Evolutionary conservation across 176 grass and related monocot species (phyloP).

Genomic region (Musa schizocarpa): DNA sequence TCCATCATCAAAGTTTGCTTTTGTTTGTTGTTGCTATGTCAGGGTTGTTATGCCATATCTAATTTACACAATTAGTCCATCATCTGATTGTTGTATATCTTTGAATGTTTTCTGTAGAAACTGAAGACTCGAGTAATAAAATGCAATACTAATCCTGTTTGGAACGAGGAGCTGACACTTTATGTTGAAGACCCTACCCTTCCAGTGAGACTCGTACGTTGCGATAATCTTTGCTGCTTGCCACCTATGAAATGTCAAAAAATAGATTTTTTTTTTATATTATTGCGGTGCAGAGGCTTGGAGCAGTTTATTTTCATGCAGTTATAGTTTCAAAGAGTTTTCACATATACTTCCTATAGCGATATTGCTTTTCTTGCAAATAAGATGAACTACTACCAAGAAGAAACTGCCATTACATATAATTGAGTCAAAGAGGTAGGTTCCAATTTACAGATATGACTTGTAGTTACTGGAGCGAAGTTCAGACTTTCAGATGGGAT

Average conservation of each 20-base stretch:
- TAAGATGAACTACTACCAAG: background rate
- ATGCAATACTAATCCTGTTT: slow-evolving; percentile 30
- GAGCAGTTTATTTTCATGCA: background rate
- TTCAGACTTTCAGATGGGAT: too few relatives aligned
- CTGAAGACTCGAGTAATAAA: slow-evolving; percentile 30
- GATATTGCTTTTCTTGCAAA: background rate
- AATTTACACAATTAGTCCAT: too few relatives aligned
- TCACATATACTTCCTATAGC: too few relatives aligned
- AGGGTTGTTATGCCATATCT: too few relatives aligned
- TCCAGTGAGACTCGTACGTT: slow-evolving; percentile 30
- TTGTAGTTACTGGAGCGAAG: too few relatives aligned
- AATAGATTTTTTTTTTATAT: background rate
- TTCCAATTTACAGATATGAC: too few relatives aligned
- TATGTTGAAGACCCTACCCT: slow-evolving; percentile 28
- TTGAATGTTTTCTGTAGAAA: slow-evolving; percentile 13
- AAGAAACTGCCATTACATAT: background rate
- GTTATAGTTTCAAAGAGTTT: background rate
- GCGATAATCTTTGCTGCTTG: background rate
- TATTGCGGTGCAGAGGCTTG: background rate
- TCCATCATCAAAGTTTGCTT: too few relatives aligned
- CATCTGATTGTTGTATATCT: background rate
- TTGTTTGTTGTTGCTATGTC: too few relatives aligned
- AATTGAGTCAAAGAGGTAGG: too few relatives aligned
- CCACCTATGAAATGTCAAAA: too few relatives aligned
- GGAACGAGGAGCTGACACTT: slow-evolving; percentile 40